Conservation (phyloP, 768 basidiomycete genomes). For the Pisolithus sp. region DNA sequence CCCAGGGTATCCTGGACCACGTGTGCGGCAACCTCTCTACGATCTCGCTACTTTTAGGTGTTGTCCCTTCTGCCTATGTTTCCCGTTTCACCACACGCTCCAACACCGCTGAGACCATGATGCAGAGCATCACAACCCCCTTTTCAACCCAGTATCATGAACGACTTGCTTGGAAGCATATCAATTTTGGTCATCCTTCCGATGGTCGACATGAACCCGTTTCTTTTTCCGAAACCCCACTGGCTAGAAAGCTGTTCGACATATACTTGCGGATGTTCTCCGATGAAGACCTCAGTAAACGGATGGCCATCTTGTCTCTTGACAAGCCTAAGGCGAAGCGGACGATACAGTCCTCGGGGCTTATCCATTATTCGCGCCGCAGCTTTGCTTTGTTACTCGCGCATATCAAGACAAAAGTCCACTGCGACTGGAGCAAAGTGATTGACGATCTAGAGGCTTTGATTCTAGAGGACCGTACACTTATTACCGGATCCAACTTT, state of each 20-base stretch:
- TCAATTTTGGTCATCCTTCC: background rate
- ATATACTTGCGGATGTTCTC: conserved; percentile 26
- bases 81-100: conserved; percentile 28
- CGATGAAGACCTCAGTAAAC: conserved; percentile 19
- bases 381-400: conserved; percentile 42
- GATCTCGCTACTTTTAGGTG: conserved; percentile 23
- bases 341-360: conserved; percentile 6
- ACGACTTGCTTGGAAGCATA: conserved; percentile 20
- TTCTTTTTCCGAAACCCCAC: conserved; percentile 17
- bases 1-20: conserved; percentile 15
- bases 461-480: conserved; percentile 8
- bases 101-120: conserved; percentile 19
- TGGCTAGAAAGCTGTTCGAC: conserved; percentile 17
- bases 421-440: conserved; percentile 36
- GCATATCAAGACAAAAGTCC: conserved; percentile 32
- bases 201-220: background rate
- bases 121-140: background rate
- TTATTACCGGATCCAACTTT: conserved; percentile 25
- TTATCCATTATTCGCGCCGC: conserved; percentile 42
- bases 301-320: conserved; percentile 5
- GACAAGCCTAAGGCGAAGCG: background rate
- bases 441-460: conserved; percentile 30
- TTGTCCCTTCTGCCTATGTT: conserved; percentile 20
- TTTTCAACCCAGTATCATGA: conserved; percentile 14
- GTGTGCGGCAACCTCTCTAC: conserved; percentile 24